These are phyloP conservation scores for Starmerella geochares DNA, from an alignment of 805 yeast species.

Conservation along the genomic window DNA sequence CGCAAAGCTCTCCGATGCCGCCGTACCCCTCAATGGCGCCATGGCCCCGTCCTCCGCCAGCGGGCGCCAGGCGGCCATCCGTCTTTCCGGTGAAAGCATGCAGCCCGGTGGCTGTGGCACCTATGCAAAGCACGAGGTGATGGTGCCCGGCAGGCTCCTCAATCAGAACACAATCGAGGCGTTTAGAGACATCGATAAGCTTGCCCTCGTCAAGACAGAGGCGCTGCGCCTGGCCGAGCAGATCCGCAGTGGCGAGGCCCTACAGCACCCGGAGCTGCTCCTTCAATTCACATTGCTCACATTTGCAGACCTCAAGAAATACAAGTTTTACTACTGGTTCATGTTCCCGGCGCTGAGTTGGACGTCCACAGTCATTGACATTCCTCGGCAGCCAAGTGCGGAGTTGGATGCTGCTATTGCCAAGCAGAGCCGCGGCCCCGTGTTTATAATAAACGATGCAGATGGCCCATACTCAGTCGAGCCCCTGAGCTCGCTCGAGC, in stretches of 20 bases:
- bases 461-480: neutral
- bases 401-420: constrained; percentile 8
- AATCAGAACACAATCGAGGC: constrained; percentile 81
- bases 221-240: constrained; percentile 28
- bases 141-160: constrained; percentile 36
- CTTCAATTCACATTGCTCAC: constrained; percentile 45
- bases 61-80: constrained; percentile 33
- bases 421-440: neutral
- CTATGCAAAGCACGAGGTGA: constrained; percentile 23
- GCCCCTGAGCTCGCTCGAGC: neutral
- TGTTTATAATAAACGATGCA: constrained; percentile 10
- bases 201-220: constrained; percentile 39
- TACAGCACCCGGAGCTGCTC: constrained; percentile 37
- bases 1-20: constrained; percentile 50
- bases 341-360: constrained; percentile 55
- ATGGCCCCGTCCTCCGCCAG: constrained; percentile 23
- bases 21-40: constrained; percentile 37
- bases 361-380: constrained; percentile 26
- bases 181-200: constrained; percentile 62
- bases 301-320: constrained; percentile 83
- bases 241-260: constrained; percentile 32
- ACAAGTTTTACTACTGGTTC: constrained; percentile 82
- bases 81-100: constrained; percentile 27
- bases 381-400: neutral
- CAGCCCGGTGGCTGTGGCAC: constrained; percentile 27